Evolutionary conservation across 2,329 filamentous ascomycete genomes (phyloP).

Genomic region (Cercospora canescens): DNA sequence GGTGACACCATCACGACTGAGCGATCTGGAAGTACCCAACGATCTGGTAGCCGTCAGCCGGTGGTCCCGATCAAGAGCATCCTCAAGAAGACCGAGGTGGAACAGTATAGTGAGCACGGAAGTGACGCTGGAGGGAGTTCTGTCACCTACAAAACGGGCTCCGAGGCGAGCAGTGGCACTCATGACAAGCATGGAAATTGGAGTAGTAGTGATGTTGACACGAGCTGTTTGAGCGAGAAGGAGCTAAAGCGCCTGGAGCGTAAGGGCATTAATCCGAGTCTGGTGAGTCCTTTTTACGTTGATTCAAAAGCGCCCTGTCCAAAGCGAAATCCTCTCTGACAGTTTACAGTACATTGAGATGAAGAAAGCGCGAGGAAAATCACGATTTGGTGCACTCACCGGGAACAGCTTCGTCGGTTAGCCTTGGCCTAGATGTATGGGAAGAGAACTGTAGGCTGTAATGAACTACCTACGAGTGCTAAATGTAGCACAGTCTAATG

Average conservation of each 20-base stretch:
- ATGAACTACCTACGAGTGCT: background rate
- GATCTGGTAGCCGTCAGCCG: background rate
- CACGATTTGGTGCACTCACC: constrained; percentile 29
- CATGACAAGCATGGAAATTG: constrained; percentile 33
- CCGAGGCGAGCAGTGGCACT: constrained; percentile 15
- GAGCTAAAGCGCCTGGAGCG: constrained; percentile 47
- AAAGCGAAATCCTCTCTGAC: background rate
- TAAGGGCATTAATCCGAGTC: constrained; percentile 46
- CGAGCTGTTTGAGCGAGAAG: constrained; percentile 39
- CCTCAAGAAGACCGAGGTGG: constrained; percentile 18
- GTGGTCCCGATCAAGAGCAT: constrained; percentile 17
- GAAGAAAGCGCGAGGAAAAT: constrained; percentile 44
- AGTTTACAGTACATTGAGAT: constrained; percentile 48
- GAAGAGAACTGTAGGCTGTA: background rate
- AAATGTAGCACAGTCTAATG: background rate
- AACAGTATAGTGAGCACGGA: constrained; percentile 35
- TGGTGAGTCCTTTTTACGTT: background rate
- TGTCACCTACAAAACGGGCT: constrained; percentile 27
- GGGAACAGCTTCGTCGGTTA: constrained; percentile 26
- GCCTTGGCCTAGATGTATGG: background rate
- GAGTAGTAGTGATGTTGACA: constrained; percentile 43
- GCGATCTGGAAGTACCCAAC: background rate
- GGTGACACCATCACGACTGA: background rate
- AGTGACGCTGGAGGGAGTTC: constrained; percentile 22
- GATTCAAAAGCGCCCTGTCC: too few species aligned